phyloP scores from a whole-genome alignment of 495 filamentous ascomycete genomes.

The Xylaria intraflava region DNA sequence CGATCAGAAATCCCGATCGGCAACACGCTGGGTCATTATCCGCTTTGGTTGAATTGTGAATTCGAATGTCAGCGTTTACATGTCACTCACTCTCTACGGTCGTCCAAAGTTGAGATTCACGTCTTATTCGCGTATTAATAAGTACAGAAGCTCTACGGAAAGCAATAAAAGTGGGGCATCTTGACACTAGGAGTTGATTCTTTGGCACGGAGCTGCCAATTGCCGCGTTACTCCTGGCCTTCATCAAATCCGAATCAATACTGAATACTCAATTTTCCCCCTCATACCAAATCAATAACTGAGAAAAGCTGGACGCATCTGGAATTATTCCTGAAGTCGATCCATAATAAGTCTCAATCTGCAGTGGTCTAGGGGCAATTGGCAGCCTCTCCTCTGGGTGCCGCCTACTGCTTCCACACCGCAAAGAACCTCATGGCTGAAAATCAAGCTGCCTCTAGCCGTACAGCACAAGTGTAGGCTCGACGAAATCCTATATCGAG shows the following conservation, averaged over 20 bases:
- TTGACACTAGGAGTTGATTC: background rate
- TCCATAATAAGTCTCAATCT: background rate
- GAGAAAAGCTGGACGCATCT: background rate
- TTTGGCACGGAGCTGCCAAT: background rate
- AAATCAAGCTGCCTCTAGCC: conserved; percentile 5
- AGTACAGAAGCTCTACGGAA: background rate
- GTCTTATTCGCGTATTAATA: background rate
- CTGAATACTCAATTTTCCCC: background rate
- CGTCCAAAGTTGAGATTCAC: background rate
- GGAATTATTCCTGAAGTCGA: background rate
- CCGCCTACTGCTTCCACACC: conserved; percentile 1
- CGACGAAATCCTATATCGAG: background rate
- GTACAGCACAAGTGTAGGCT: conserved; percentile 2
- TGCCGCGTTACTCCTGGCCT: background rate
- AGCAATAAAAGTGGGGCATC: background rate
- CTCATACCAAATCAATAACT: background rate
- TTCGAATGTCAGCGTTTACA: too few species aligned
- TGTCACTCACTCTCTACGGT: too few species aligned
- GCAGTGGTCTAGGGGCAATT: background rate
- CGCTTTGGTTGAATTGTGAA: too few species aligned
- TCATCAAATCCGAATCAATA: background rate
- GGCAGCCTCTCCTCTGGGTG: background rate
- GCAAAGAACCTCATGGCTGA: background rate
- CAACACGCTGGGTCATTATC: too few species aligned
- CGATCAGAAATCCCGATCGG: too few species aligned